Conservation (phyloP, 352 stramenopile genomes). For the Halophytophthora polymorphica region DNA sequence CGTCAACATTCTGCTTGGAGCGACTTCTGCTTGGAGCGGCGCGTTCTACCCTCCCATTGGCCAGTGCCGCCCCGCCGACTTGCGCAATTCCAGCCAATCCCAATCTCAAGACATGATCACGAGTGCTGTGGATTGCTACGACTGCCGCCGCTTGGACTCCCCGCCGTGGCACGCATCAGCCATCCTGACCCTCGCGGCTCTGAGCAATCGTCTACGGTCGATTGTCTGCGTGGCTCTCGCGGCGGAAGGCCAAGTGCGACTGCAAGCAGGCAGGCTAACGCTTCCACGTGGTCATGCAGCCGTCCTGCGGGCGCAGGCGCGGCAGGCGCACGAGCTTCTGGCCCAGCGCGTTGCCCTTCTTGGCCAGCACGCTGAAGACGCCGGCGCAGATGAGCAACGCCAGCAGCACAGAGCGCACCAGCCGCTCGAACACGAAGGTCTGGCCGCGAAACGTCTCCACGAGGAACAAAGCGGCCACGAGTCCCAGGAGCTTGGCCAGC, state of each 20-base stretch:
- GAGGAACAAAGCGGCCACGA: slow-evolving; percentile 56
- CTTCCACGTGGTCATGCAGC: slow-evolving; percentile 76
- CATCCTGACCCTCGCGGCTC: slow-evolving; percentile 8
- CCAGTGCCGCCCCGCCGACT: no score
- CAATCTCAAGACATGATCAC: no score
- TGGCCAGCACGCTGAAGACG: slow-evolving; percentile 61
- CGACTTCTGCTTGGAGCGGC: neutral
- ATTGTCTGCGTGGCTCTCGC: no score
- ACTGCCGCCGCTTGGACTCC: no score
- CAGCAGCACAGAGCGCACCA: slow-evolving; percentile 52
- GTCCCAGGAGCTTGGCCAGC: slow-evolving; percentile 45
- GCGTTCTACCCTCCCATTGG: no score
- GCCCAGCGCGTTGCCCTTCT: slow-evolving; percentile 71
- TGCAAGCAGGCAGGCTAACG: slow-evolving; percentile 26
- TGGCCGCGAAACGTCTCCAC: slow-evolving; percentile 49
- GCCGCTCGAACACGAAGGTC: slow-evolving; percentile 48
- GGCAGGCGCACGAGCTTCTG: slow-evolving; percentile 66
- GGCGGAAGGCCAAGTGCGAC: neutral
- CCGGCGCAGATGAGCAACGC: slow-evolving; percentile 44
- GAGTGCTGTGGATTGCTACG: no score
- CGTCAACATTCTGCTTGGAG: no score
- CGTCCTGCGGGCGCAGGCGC: slow-evolving; percentile 63
- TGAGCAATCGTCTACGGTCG: slow-evolving; percentile 9
- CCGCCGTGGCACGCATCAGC: no score
- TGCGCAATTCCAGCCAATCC: no score